phyloP scores from a whole-genome alignment of 176 grass and related monocot genomes.

The Avena insularis region DNA sequence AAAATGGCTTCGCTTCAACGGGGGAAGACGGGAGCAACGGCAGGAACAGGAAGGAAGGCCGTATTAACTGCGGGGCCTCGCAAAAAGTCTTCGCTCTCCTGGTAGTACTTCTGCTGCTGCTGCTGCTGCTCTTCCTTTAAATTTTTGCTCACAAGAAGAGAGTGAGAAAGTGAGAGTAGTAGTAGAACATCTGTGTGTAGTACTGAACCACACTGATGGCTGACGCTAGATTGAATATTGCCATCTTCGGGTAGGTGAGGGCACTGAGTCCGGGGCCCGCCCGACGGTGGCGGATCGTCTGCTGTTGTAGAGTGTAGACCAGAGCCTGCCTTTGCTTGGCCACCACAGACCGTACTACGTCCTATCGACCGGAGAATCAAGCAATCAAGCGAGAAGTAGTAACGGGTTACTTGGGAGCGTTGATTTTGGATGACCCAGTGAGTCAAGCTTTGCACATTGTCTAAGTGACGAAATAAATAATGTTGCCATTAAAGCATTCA shows the following conservation, averaged over 20 bases:
- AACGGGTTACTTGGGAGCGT: too few species aligned
- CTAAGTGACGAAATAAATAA: neutral
- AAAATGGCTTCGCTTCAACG: constrained; percentile 6
- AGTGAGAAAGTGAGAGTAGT: neutral
- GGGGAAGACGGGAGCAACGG: constrained; percentile 4
- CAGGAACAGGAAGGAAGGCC: neutral
- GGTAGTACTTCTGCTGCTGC: neutral
- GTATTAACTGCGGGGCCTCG: constrained; percentile 4
- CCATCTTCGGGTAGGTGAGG: constrained; percentile 39
- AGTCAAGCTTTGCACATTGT: too few species aligned
- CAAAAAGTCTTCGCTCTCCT: constrained; percentile 28
- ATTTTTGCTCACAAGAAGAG: neutral
- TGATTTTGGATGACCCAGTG: too few species aligned
- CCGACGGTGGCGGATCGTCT: constrained; percentile 27
- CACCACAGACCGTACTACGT: neutral
- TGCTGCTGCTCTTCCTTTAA: neutral
- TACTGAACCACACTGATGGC: neutral
- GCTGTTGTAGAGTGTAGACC: neutral
- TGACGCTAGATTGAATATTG: constrained; percentile 29
- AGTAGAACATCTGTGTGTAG: neutral
- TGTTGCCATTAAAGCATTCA: too few species aligned
- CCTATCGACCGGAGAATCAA: neutral
- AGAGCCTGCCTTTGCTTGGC: too few species aligned
- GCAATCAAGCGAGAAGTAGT: neutral
- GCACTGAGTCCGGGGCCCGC: constrained; percentile 28